Percentiles rank a stretch among this genome's conserved stretches.
Evolutionary conservation across 2,329 filamentous ascomycete species (phyloP).

Genomic region (Pezicula rhizophila): DNA sequence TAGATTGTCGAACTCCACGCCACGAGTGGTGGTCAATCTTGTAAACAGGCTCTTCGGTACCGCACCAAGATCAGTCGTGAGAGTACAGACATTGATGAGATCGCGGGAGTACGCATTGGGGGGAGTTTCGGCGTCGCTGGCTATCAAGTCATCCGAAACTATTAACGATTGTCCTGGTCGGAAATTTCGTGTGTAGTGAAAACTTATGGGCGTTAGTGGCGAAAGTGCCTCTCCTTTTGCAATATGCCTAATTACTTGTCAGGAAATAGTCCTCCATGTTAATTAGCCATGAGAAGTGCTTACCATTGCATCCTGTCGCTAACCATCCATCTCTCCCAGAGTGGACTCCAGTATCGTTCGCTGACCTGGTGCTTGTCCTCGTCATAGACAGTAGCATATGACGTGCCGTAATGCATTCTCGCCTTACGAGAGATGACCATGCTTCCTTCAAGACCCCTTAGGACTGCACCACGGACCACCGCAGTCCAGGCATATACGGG

Average conservation of each 20-base stretch:
- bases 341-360: conserved; percentile 72
- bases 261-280: conserved; percentile 1
- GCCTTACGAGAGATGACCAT: conserved; percentile 72
- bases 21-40: conserved; percentile 68
- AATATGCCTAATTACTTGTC: conserved; percentile 2
- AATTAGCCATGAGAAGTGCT: conserved; percentile 35
- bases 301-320: conserved; percentile 82
- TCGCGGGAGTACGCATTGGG: conserved; percentile 54
- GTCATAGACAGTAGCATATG: conserved; percentile 76
- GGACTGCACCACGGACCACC: conserved; percentile 70
- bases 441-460: conserved; percentile 69
- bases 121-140: conserved; percentile 61
- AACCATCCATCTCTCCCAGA: conserved; percentile 82
- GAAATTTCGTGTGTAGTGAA: conserved; percentile 84
- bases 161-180: conserved; percentile 67
- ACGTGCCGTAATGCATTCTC: conserved; percentile 69
- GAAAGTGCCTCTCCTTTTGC: conserved; percentile 66
- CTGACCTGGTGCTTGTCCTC: conserved; percentile 66
- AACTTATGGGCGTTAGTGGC: conserved; percentile 67
- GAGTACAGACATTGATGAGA: conserved; percentile 68
- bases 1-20: conserved; percentile 75
- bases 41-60: conserved; percentile 71
- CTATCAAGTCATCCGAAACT: conserved; percentile 76
- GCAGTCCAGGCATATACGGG: conserved; percentile 78
- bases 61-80: conserved; percentile 73